These are phyloP conservation scores for Diaporthe capsici DNA, from an alignment of 2,329 filamentous ascomycete genomes.

Conservation along the genomic window DNA sequence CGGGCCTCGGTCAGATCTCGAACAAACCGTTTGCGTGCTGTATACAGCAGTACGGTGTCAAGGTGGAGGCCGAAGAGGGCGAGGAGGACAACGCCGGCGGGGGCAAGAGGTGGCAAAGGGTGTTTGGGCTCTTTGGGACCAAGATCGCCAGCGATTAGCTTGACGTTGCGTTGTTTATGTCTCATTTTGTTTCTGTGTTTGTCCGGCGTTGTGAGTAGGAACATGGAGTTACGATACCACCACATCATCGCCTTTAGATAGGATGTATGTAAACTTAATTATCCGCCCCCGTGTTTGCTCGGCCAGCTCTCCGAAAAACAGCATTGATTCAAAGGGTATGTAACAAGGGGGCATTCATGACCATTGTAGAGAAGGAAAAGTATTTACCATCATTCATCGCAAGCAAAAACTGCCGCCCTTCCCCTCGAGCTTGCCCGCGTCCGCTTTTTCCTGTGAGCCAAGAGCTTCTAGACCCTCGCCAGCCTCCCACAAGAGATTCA, in stretches of 20 bases:
- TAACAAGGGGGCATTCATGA: constrained; percentile 30
- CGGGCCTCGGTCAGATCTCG: constrained; percentile 49
- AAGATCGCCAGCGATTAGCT: constrained; percentile 59
- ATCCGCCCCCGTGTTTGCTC: neutral
- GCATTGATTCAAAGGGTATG: constrained; percentile 22
- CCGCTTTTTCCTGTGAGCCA: constrained; percentile 20
- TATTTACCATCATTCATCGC: constrained; percentile 35
- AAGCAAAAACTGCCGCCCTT: constrained; percentile 26
- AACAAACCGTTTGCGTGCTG: constrained; percentile 79
- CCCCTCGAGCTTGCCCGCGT: constrained; percentile 8
- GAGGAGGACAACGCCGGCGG: constrained; percentile 60
- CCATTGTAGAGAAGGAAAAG: constrained; percentile 33
- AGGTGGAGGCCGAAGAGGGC: constrained; percentile 56
- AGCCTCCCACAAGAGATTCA: constrained; percentile 26
- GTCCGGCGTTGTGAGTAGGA: neutral
- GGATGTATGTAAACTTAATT: neutral
- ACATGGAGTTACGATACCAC: neutral
- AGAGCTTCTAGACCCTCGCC: constrained; percentile 22
- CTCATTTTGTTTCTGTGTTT: neutral
- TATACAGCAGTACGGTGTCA: constrained; percentile 78
- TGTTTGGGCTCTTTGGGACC: constrained; percentile 76
- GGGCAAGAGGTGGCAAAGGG: constrained; percentile 69
- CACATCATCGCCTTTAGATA: neutral
- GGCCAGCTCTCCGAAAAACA: neutral
- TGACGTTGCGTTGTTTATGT: neutral